Conservation (phyloP, 805 yeast species). For the Saitoella complicata region DNA sequence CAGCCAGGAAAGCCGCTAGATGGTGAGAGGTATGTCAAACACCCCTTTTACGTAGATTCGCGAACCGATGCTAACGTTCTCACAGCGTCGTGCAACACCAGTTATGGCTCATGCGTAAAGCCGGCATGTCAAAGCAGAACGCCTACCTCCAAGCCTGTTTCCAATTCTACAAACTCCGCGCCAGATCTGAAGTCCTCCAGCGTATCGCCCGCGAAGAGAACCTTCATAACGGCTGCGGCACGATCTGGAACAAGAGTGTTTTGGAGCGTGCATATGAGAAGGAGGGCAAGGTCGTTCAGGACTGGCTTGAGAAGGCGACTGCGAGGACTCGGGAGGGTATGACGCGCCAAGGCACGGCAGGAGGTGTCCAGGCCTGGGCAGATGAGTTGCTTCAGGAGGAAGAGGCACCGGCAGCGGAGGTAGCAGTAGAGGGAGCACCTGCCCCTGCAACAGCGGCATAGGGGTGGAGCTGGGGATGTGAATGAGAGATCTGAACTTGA, state of each 20-base stretch:
- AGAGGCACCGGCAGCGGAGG: no score
- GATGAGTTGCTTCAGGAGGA: no score
- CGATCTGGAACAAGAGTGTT: neutral
- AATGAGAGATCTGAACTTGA: no score
- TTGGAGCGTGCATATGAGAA: neutral
- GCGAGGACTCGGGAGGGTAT: neutral
- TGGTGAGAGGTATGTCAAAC: constrained; percentile 42
- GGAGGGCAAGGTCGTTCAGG: neutral
- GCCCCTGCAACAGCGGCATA: no score
- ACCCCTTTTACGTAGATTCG: constrained; percentile 7
- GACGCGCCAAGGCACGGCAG: no score
- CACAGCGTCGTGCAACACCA: constrained; percentile 56
- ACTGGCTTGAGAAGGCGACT: constrained; percentile 1
- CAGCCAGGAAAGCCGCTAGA: constrained; percentile 64
- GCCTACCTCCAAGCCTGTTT: constrained; percentile 78
- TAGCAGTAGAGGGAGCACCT: no score
- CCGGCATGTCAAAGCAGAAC: constrained; percentile 13
- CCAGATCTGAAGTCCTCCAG: constrained; percentile 62
- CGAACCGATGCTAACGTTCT: constrained; percentile 2
- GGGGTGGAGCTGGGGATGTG: no score
- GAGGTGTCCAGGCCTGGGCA: no score
- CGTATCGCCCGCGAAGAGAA: constrained; percentile 69
- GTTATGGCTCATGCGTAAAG: constrained; percentile 32
- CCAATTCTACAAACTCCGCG: constrained; percentile 76
- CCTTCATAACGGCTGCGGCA: constrained; percentile 9